Evolutionary conservation across 2,329 filamentous ascomycete species (phyloP).

Genomic region (Cladorrhinum sp.): DNA sequence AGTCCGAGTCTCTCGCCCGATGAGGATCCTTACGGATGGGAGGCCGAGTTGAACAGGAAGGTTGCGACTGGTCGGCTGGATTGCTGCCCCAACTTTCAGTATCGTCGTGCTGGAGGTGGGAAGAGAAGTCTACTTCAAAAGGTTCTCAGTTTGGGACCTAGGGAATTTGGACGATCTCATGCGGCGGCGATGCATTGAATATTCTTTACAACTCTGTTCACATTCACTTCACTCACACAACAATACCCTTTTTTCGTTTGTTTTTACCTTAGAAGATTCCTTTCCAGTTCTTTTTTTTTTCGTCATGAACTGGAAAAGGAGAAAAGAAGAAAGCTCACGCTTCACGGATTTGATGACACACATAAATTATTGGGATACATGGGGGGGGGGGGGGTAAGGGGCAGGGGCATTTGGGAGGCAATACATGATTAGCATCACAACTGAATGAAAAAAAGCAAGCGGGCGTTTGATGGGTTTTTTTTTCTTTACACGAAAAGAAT

Average conservation of each 20-base stretch:
- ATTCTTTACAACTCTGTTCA: background rate
- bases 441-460: conserved; percentile 6
- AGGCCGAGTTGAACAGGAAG: conserved; percentile 27
- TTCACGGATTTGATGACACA: background rate
- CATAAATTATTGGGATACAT: background rate
- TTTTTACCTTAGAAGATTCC: background rate
- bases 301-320: background rate
- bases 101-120: conserved; percentile 28
- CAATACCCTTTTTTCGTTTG: conserved; percentile 8
- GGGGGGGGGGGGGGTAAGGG: background rate
- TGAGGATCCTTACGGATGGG: conserved; percentile 31
- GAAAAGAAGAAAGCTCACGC: conserved; percentile 1
- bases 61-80: conserved; percentile 2
- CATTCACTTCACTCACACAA: background rate
- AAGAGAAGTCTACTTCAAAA: conserved; percentile 38
- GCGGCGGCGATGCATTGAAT: background rate
- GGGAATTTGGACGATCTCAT: conserved; percentile 3
- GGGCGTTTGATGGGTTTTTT: background rate
- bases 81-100: conserved; percentile 27
- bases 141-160: conserved; percentile 18
- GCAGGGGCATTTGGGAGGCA: background rate
- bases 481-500: background rate
- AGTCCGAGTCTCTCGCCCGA: conserved; percentile 17
- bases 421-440: background rate
- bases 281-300: background rate